Evolutionary conservation across 1,284 basidiomycete genomes (phyloP).

Genomic region (Sutorius eximius): DNA sequence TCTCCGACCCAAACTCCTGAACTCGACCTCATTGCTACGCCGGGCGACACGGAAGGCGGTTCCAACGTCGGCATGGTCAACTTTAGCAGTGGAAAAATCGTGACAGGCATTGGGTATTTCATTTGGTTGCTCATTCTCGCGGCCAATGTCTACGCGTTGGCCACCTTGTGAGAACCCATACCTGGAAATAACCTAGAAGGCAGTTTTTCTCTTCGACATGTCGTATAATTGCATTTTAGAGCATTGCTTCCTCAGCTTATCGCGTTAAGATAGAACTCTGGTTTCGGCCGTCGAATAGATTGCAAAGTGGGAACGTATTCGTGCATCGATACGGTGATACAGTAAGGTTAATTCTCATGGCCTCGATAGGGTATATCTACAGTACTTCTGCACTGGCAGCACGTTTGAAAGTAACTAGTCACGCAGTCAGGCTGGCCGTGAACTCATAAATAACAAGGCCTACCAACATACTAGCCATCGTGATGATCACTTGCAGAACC

Average conservation of each 20-base stretch:
- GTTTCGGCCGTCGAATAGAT: neutral
- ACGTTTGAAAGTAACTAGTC: too few species aligned
- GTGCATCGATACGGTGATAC: neutral
- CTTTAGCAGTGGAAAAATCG: constrained; percentile 62
- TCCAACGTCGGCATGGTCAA: constrained; percentile 40
- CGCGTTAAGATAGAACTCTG: neutral
- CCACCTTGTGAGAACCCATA: constrained; percentile 39
- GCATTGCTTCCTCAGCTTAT: neutral
- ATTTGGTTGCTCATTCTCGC: constrained; percentile 65
- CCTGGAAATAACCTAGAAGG: neutral
- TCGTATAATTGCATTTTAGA: neutral
- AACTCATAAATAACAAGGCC: too few species aligned
- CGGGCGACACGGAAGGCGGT: neutral
- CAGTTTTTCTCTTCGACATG: neutral
- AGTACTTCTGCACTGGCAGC: too few species aligned
- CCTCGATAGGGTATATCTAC: neutral
- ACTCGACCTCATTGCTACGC: neutral
- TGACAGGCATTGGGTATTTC: constrained; percentile 53
- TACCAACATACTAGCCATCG: too few species aligned
- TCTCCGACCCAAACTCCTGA: neutral
- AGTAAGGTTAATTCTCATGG: neutral
- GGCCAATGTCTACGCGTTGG: constrained; percentile 70
- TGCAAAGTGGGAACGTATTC: neutral
- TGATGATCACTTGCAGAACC: too few species aligned
- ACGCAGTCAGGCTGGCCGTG: too few species aligned